These are phyloP conservation scores for Tetrapyrgos nigripes DNA, from an alignment of 1,284 basidiomycete genomes.

Conservation along the genomic window DNA sequence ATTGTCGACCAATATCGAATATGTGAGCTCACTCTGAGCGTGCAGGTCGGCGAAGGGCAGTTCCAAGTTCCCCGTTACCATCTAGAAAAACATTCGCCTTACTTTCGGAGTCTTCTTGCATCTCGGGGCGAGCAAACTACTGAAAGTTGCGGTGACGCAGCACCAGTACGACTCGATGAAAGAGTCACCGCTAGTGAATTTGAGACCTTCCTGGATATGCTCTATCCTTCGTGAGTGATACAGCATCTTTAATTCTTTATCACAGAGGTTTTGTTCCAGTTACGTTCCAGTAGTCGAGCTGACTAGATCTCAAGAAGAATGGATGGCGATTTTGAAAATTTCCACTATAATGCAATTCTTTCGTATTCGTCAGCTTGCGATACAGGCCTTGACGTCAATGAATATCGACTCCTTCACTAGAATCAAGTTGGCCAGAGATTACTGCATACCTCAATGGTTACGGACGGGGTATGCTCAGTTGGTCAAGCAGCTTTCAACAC, in stretches of 20 bases:
- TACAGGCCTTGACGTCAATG: slow-evolving; percentile 20
- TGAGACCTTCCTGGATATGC: slow-evolving; percentile 62
- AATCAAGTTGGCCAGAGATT: slow-evolving; percentile 55
- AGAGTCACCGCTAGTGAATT: slow-evolving; percentile 52
- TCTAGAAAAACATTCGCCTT: slow-evolving; percentile 33
- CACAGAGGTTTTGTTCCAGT: slow-evolving; percentile 35
- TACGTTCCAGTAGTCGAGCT: slow-evolving; percentile 61
- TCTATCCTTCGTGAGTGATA: slow-evolving; percentile 63
- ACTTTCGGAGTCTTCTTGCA: slow-evolving; percentile 30
- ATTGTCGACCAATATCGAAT: neutral
- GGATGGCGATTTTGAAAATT: slow-evolving; percentile 34
- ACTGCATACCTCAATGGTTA: slow-evolving; percentile 50
- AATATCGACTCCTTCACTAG: slow-evolving; percentile 39
- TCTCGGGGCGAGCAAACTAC: slow-evolving; percentile 7
- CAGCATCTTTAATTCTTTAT: neutral
- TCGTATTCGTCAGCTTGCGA: slow-evolving; percentile 26
- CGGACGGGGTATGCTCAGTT: slow-evolving; percentile 54
- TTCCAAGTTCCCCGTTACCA: slow-evolving; percentile 36
- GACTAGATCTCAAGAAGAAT: slow-evolving; percentile 25
- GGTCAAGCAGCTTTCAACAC: slow-evolving; percentile 48
- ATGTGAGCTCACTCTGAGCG: neutral
- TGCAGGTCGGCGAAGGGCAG: slow-evolving; percentile 32
- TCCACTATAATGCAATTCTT: slow-evolving; percentile 36
- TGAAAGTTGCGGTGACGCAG: slow-evolving; percentile 38
- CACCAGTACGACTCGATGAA: slow-evolving; percentile 30